Base-by-base conservation (phyloP, 129 eudicot species). In the Flaveria linearis region DNA sequence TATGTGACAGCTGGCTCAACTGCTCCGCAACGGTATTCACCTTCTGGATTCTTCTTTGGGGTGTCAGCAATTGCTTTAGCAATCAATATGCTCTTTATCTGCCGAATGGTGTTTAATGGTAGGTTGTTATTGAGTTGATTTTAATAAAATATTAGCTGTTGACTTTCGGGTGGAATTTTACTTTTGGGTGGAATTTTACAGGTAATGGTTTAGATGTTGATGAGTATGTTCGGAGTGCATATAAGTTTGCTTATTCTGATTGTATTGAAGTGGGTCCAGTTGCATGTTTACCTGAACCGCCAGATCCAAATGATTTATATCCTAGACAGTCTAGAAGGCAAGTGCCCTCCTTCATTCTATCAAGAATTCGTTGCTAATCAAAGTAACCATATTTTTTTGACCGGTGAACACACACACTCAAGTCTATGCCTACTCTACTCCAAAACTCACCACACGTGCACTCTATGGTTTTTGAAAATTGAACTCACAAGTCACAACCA, bases 21-120 rank as follows among this genome's bases (percentile, higher is more conserved):
- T 78, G 94, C 99, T 57, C 89, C 92, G 22, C 90, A 94, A 47
- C 84, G 95, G 16, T 95, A 95, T 85, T 91, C 99, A 58, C 92
- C 99, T 76, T 95, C 97, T 7, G 99, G 99, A 18, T 95, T 95
- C 83, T 95, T 95, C 89, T 95, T 95, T 85, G 96, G 99, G 73
- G 99, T 95, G 53, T 95, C 99, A 18, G 97, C 99, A 22, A 89
- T 95, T 73, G 96, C 99, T 68, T 85, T 95, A 80, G 97, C 99
- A 39, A 91, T 95, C 83, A 95, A 95, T 73, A 95, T 95, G 97
- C 97, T 95, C 71, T 95, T 95, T 74, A 95, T 95, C 63, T 91
- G 97, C 78, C 86, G 99, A 78, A 91, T 95, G 96, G 95, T 91
- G 46, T 95, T 91, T 75, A 89, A 95, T 76, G 99, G 99, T 94